Percentiles rank a stretch among this genome's conserved stretches.
phyloP scores from a whole-genome alignment of 331 rosid genomes.

The Stylosanthes scabra region DNA sequence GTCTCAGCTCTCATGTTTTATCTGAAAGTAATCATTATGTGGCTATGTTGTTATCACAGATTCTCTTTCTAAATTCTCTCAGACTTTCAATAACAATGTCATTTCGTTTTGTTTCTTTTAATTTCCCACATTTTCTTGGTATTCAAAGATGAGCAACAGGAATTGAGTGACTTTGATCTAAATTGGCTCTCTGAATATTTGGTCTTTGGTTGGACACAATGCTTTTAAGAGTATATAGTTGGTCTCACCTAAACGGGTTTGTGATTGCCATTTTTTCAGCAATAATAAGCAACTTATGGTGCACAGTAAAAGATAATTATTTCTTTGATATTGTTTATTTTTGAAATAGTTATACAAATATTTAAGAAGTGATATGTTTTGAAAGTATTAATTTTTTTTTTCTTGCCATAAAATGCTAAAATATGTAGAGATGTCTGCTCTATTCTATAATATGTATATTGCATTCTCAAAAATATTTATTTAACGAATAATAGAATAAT shows the following conservation, averaged over 20 bases:
- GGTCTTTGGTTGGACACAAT: slow-evolving; percentile 7
- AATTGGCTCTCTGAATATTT: background rate
- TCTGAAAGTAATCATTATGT: background rate
- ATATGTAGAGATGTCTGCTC: background rate
- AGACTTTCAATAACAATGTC: background rate
- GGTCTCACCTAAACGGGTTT: background rate
- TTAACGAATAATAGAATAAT: slow-evolving; percentile 22
- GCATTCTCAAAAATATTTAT: slow-evolving; percentile 26
- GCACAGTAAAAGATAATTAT: background rate
- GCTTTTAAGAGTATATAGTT: background rate
- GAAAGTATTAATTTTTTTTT: too few species aligned
- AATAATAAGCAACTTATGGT: background rate
- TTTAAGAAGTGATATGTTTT: too few species aligned
- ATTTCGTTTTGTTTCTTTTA: background rate
- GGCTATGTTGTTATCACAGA: background rate
- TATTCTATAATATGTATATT: slow-evolving; percentile 1
- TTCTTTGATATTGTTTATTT: too few species aligned
- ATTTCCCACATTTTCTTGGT: background rate
- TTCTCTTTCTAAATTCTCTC: background rate
- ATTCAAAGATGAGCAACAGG: background rate
- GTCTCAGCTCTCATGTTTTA: background rate
- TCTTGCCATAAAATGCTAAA: background rate
- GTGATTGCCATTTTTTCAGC: slow-evolving; percentile 6
- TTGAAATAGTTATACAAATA: too few species aligned
- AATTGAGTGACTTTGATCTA: slow-evolving; percentile 14